These are phyloP conservation scores for Diaporthe longicolla DNA, from an alignment of 2,329 filamentous ascomycete genomes.

Conservation along the genomic window DNA sequence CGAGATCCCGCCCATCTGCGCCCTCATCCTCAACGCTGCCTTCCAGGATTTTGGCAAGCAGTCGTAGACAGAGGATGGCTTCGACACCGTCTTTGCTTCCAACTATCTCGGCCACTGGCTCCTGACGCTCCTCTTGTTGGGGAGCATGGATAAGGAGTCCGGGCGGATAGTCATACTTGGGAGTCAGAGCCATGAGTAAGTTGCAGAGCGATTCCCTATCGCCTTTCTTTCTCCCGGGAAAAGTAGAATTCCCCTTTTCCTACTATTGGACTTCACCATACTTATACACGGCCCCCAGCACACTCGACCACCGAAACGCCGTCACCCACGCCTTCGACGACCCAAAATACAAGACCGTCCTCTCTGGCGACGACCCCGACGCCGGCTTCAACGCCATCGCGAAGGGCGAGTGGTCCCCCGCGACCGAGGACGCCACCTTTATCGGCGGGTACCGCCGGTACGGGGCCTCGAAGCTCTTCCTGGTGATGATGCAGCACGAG, in stretches of 20 bases:
- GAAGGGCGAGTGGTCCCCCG: not conserved
- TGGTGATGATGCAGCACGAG: slow-evolving; percentile 1
- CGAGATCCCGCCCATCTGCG: not conserved
- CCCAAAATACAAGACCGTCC: not conserved
- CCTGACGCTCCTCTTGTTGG: not conserved
- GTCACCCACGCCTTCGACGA: not conserved
- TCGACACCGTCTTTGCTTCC: not conserved
- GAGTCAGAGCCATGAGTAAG: slow-evolving; percentile 22
- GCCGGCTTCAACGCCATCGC: not conserved
- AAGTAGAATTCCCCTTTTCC: not conserved
- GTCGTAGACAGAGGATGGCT: not conserved
- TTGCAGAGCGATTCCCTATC: not conserved
- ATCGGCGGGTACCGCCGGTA: not conserved
- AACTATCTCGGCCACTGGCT: slow-evolving; percentile 14
- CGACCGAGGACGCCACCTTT: not conserved
- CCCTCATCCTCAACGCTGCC: not conserved
- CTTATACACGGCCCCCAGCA: not conserved
- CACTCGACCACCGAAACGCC: not conserved
- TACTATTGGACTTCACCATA: no score
- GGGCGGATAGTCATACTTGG: slow-evolving; percentile 24
- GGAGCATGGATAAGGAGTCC: not conserved
- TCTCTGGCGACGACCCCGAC: not conserved
- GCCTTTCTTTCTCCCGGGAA: not conserved
- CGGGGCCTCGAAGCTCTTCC: not conserved
- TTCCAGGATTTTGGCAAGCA: not conserved